A percentile compares a stretch with the other conserved stretches of the same genome.
phyloP scores from a whole-genome alignment of 257 asterid species.

The Solanum etuberosum region DNA sequence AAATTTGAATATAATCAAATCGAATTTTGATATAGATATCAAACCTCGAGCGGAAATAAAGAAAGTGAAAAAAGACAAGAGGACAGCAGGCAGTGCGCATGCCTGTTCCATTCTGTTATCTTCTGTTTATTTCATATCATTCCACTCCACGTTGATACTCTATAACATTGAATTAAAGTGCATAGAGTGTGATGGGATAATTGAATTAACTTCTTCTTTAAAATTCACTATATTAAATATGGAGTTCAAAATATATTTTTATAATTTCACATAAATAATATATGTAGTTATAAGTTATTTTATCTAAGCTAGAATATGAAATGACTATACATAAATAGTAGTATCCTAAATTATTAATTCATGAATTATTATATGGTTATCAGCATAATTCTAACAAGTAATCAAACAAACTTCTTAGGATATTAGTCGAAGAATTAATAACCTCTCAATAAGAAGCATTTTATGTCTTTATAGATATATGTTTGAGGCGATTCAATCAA shows the following conservation, averaged over 20 bases:
- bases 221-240: background rate
- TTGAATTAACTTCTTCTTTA: background rate
- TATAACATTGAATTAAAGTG: background rate
- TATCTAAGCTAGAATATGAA: background rate
- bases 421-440: background rate
- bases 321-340: too few species aligned
- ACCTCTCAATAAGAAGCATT: background rate
- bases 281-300: background rate
- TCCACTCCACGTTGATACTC: background rate
- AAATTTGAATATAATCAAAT: background rate
- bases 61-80: background rate
- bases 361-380: too few species aligned
- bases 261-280: background rate
- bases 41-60: accelerated
- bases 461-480: background rate
- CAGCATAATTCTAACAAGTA: too few species aligned
- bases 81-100: background rate
- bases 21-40: accelerated
- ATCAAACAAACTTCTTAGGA: too few species aligned
- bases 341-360: background rate
- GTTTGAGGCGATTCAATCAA: accelerated
- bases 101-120: background rate
- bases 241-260: background rate
- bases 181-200: background rate
- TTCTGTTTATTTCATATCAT: background rate